These are phyloP conservation scores for Musa schizocarpa DNA, from an alignment of 176 grass and related monocot species.

Conservation along the genomic window DNA sequence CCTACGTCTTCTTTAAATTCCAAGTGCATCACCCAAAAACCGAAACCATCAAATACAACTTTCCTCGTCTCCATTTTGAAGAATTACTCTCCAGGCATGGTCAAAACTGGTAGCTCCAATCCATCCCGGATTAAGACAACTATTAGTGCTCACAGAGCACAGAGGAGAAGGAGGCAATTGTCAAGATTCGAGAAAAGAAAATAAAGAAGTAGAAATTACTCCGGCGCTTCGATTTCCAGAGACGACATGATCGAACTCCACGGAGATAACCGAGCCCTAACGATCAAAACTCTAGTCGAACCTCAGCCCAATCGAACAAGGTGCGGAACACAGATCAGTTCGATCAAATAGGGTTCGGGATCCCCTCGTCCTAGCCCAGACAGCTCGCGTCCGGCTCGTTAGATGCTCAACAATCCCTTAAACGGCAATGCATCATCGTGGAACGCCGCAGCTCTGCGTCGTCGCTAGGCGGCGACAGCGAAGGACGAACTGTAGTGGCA, in stretches of 20 bases:
- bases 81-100: not conserved
- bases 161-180: slow-evolving; percentile 8
- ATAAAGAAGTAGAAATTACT: slow-evolving; percentile 39
- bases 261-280: too few species aligned
- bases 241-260: slow-evolving; percentile 34
- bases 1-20: not conserved
- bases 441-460: too few species aligned
- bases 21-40: not conserved
- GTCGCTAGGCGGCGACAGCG: too few species aligned
- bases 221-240: slow-evolving; percentile 90
- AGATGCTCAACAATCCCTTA: too few species aligned
- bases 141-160: not conserved
- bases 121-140: not conserved
- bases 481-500: too few species aligned
- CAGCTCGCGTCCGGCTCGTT: too few species aligned
- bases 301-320: too few species aligned
- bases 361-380: too few species aligned
- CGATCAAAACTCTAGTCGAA: too few species aligned
- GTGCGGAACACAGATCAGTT: too few species aligned
- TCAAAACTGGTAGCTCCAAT: not conserved
- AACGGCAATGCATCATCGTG: too few species aligned
- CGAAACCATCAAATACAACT: not conserved
- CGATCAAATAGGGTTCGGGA: too few species aligned
- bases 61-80: not conserved
- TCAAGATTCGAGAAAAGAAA: not conserved